These are phyloP conservation scores for Hirschioporus abietinus DNA, from an alignment of 768 basidiomycete species.

Conservation along the genomic window DNA sequence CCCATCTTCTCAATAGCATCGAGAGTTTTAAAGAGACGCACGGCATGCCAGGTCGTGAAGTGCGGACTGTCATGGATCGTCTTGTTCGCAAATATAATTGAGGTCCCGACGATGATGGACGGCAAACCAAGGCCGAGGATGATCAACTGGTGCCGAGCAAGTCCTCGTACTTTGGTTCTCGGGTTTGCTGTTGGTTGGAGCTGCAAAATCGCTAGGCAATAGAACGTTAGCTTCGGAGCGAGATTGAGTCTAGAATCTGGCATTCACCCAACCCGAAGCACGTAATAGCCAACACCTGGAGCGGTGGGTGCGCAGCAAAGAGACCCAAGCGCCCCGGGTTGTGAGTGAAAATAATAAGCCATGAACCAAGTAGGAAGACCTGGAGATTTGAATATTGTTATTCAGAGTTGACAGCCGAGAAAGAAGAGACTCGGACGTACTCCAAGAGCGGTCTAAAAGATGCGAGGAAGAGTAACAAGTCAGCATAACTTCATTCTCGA, in stretches of 20 bases:
- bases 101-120: conserved; percentile 50
- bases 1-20: not conserved
- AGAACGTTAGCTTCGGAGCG: conserved; percentile 1
- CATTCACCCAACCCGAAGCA: conserved; percentile 23
- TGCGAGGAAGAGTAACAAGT: not conserved
- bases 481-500: not conserved
- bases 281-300: conserved; percentile 26
- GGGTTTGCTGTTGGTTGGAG: conserved; percentile 70
- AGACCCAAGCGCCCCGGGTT: conserved; percentile 16
- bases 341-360: conserved; percentile 19
- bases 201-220: conserved; percentile 56
- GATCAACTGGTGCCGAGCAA: conserved; percentile 63
- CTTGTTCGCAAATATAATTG: conserved; percentile 62
- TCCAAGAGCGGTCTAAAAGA: not conserved
- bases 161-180: conserved; percentile 57
- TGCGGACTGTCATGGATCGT: conserved; percentile 42
- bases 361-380: conserved; percentile 22
- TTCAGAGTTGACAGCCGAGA: not conserved
- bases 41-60: conserved; percentile 73
- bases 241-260: not conserved
- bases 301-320: conserved; percentile 29
- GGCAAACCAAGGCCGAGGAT: conserved; percentile 54
- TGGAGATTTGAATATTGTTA: conserved; percentile 4
- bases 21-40: conserved; percentile 27
- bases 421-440: not conserved